These are phyloP conservation scores for Sarocladiaceae sp. DNA, from an alignment of 2,329 filamentous ascomycete genomes.

Conservation along the genomic window DNA sequence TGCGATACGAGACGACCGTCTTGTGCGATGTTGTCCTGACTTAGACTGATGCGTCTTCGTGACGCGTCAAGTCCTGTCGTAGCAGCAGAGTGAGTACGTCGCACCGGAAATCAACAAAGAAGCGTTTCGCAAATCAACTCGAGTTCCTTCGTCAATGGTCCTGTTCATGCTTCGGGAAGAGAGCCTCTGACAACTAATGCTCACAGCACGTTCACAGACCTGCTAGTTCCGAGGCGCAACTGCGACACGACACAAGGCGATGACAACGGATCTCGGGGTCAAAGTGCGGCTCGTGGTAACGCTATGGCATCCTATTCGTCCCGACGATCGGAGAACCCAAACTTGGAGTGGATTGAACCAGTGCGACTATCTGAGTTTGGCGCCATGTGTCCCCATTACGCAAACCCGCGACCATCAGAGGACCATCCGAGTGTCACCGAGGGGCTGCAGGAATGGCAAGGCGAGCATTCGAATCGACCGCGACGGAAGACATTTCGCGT, in stretches of 20 bases:
- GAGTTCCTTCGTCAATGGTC: background rate
- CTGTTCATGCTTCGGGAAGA: background rate
- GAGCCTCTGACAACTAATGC: conserved; percentile 4
- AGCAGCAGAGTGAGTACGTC: conserved; percentile 6
- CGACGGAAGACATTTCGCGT: no score
- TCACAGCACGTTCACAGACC: conserved; percentile 7
- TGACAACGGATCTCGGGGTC: conserved; percentile 2
- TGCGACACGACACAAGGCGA: background rate
- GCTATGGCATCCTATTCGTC: conserved; percentile 8
- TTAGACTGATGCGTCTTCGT: background rate
- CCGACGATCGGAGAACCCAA: conserved; percentile 1
- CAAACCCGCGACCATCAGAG: background rate
- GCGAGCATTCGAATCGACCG: background rate
- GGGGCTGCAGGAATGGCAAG: background rate
- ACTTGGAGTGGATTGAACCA: conserved; percentile 2
- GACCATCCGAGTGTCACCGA: background rate
- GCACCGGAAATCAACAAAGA: conserved; percentile 4
- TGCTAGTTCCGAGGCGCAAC: background rate
- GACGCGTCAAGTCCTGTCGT: background rate
- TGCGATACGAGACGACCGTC: background rate
- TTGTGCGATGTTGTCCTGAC: background rate
- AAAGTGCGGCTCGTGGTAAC: conserved; percentile 5
- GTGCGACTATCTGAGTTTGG: conserved; percentile 8
- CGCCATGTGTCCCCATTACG: conserved; percentile 2
- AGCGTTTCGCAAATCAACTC: background rate